These are phyloP conservation scores for Apiotrichum mycotoxinovorans DNA, from an alignment of 1,284 basidiomycete species.

Conservation along the genomic window DNA sequence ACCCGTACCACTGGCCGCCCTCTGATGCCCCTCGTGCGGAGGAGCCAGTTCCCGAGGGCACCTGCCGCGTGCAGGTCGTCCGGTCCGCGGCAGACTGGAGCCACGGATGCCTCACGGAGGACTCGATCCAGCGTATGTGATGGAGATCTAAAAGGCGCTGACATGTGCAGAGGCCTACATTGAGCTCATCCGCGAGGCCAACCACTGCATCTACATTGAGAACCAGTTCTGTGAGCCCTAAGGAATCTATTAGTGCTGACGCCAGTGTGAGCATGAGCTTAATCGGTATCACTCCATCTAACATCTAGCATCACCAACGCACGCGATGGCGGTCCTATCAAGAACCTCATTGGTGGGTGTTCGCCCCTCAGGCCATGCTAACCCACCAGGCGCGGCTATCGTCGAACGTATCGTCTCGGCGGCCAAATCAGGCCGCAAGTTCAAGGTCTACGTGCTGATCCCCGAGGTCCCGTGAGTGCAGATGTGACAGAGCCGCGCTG, in stretches of 20 bases:
- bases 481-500: neutral
- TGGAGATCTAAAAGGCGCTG: slow-evolving; percentile 1
- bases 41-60: slow-evolving; percentile 42
- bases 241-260: slow-evolving; percentile 13
- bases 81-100: slow-evolving; percentile 87
- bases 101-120: slow-evolving; percentile 79
- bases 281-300: neutral
- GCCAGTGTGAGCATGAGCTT: slow-evolving; percentile 21
- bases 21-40: slow-evolving; percentile 36
- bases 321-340: slow-evolving; percentile 58
- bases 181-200: slow-evolving; percentile 74
- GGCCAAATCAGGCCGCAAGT: slow-evolving; percentile 64
- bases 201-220: slow-evolving; percentile 88
- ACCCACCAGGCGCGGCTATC: slow-evolving; percentile 58
- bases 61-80: slow-evolving; percentile 50
- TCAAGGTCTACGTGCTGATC: slow-evolving; percentile 73
- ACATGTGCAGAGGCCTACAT: slow-evolving; percentile 58
- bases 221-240: slow-evolving; percentile 83
- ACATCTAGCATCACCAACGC: slow-evolving; percentile 70
- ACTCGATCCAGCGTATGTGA: slow-evolving; percentile 81
- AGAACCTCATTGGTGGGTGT: slow-evolving; percentile 66
- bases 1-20: slow-evolving; percentile 49
- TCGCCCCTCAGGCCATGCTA: neutral
- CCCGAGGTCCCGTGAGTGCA: slow-evolving; percentile 57
- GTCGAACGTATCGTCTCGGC: slow-evolving; percentile 79